Base-by-base conservation (phyloP, 768 basidiomycete species). In the Boletus rubroflammeus region DNA sequence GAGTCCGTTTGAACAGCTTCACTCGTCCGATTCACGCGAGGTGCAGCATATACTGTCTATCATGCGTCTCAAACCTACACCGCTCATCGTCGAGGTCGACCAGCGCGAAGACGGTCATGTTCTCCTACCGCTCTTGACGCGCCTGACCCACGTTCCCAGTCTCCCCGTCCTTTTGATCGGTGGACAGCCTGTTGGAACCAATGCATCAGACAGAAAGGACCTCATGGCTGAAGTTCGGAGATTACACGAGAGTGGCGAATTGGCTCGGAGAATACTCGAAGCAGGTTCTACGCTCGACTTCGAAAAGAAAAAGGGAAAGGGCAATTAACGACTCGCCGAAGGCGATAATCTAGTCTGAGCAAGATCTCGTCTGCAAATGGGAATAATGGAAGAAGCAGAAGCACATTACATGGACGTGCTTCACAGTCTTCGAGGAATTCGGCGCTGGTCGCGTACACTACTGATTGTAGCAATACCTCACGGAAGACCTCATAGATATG, bases 81-180 rank as follows among this genome's bases (percentile, higher is more conserved):
- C 88, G 0, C 79, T 83, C 15, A 75, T 90, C 46, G 79, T 92
- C 40, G 86, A 89, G 38, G 78, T 88, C 21, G 89, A 92, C 63
- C 69, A 81, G 48, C 83, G 90, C 56, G 85, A 84, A 55, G 90
- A 93, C 65, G 80, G 79, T 5, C 73, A 78, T 0, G 81, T 89
- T 25, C 73, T 93, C 23, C 67, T 69, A 5, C 83, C 86, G 2
- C 73, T 91, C 25, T 75, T 92, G 42, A 62, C 66, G 13, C 84
- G 90, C 0, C 73, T 92, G 36, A 87, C 87, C 0, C 70, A 69
- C 15, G 64, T 75, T 4, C 57, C 73, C 1, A 78, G 81, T 15
- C 72, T 91, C 7, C 88, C 90, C 15, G 66, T 90, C 29, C 77
- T 92, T 5, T 74, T 93, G 49, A 67, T 93, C 42, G 85, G 83